Base-by-base conservation (phyloP, 2,329 filamentous ascomycete genomes). In the Westerdykella aurantiaca region DNA sequence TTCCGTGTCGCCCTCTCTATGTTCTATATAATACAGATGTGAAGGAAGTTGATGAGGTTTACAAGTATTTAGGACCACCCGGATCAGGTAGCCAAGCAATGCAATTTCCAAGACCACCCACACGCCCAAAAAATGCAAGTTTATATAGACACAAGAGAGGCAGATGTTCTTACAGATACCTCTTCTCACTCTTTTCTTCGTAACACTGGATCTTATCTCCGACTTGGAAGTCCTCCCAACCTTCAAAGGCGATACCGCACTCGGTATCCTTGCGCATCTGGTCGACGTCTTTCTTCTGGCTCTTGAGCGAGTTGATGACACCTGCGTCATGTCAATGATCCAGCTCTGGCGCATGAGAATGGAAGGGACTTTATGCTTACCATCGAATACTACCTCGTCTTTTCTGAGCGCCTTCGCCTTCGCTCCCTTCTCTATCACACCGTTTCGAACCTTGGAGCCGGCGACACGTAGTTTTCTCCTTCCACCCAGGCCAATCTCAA, bases 221-320 rank as follows among this genome's bases (percentile, higher is more conserved):
- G 12, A 81, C 74, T 59, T 83, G 67, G 63, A 97, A 85, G 17
- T 81, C 85, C 38, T 85, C 76, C 81, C 88, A 98, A 25, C 75
- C 78, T 3, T 85, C 81, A 58, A 98, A 91, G 41, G 81, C 82
- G 53, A 98, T 83, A 53, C 93, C 93, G 58, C 93, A 98, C 69
- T 98, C 93, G n/a, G 78, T 81, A 46, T 89, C 90, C 70, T 95
- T 97, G 58, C 82, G 82, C 82, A 95, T 93, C 61, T 95, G 88
- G 37, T 75, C 73, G 23, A 93, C 86, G 52, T 96, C 88, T 66
- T 94, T 94, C 76, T 97, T 96, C 66, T 86, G 81, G 59, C 94
- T 86, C 72, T 93, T 96, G 46, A 98, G 80, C 1, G 87, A 87
- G 14, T 81, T 77, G 35, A 97, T 79, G 41, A 77, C 77, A 52